A percentile compares a stretch with the other conserved stretches of the same genome.
These are phyloP conservation scores for Ambrosia artemisiifolia DNA, from an alignment of 129 eudicot species.

Conservation along the genomic window DNA sequence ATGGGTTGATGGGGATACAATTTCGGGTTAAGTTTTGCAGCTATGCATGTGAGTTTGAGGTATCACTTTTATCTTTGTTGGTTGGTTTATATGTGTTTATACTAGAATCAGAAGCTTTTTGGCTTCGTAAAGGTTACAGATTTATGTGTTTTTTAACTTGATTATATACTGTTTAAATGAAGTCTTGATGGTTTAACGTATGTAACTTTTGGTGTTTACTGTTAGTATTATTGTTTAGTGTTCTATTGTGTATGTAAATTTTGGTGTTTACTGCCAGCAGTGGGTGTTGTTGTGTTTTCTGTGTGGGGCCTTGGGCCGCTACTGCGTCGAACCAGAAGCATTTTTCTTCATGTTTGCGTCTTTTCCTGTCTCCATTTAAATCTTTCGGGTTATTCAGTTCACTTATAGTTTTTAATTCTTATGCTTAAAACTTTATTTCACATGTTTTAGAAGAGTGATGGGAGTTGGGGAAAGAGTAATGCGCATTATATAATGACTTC, in stretches of 20 bases:
- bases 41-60: constrained; percentile 21
- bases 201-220: background rate
- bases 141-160: constrained; percentile 16
- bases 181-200: background rate
- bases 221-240: background rate
- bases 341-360: constrained; percentile 55
- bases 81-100: constrained; percentile 1
- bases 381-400: background rate
- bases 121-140: background rate
- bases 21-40: constrained; percentile 25
- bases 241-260: background rate
- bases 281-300: constrained; percentile 63
- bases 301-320: constrained; percentile 90
- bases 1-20: constrained; percentile 62
- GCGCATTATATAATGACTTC: constrained; percentile 68
- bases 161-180: background rate
- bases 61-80: constrained; percentile 16
- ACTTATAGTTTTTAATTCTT: background rate
- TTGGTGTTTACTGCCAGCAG: constrained; percentile 55
- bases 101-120: background rate
- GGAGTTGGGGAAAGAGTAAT: constrained; percentile 77
- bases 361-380: constrained; percentile 16
- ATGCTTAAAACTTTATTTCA: constrained; percentile 8
- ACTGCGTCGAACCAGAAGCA: constrained; percentile 59
- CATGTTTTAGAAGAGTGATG: constrained; percentile 57